Evolutionary conservation across 108 stramenopile genomes (phyloP), one percentile per base, ranked within the genome.

Genomic region (Skeletonema marinoi): DNA sequence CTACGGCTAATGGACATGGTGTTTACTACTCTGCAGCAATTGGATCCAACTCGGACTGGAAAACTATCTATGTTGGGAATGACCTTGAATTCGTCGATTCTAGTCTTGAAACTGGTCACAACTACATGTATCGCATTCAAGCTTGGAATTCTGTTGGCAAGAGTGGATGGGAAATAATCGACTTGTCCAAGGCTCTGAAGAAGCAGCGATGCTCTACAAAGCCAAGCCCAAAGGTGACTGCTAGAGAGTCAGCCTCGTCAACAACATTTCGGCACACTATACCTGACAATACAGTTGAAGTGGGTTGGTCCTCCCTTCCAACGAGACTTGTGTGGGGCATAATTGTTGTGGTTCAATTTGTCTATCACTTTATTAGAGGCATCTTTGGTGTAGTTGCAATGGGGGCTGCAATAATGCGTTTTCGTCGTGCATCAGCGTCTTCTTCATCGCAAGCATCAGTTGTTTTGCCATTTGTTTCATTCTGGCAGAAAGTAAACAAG

Each of bases 121-220:
- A 63, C 44, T 83, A 86, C 82, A 80, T 75, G 56, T 86, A 86
- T 44, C 78, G 82, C 30, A 78, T 86, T 25, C 81, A 82, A 35
- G 85, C 85, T 19, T 86, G 86, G 86, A 86, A 86, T 62, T 73
- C 82, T 12, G 78, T 84, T 12, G 86, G 86, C n/a, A 42, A 74
- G 46, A 78, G 81, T 63, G 39, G 70, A 32, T 85, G 85, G 85
- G 80, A 69, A 78, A 54, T 39, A 31, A 60, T 85, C 13, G 85
- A 85, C 38, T 70, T 82, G 59, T 63, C 80, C 14, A 59, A 41
- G 33, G 41, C 39, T 19, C 39, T 81, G 48, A 63, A 61, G 38
- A 82, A 85, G 38, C 50, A 82, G 58, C 63, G 81, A 5, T 85
- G 85, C 48, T 71, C 75, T 21, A 73, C 70, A 1, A 62, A 70